phyloP scores from a whole-genome alignment of 2,329 filamentous ascomycete genomes.

The Hirsutella minnesotensis region DNA sequence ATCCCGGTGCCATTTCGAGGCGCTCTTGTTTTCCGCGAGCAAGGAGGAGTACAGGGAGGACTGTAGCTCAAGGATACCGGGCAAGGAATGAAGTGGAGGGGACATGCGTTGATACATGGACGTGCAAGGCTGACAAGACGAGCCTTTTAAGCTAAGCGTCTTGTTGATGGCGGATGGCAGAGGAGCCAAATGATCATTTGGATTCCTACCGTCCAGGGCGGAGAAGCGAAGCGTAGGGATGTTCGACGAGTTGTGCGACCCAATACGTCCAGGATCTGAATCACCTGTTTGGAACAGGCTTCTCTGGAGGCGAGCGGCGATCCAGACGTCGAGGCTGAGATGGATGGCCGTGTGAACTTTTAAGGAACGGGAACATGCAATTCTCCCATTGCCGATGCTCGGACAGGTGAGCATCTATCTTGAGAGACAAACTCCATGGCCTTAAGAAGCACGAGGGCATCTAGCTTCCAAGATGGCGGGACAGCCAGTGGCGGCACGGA shows the following conservation, averaged over 20 bases:
- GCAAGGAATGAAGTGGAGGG: background rate
- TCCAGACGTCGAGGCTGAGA: constrained; percentile 7
- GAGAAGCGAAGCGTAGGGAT: constrained; percentile 17
- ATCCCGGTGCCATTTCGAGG: constrained; percentile 17
- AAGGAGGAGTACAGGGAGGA: background rate
- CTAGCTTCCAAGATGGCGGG: constrained; percentile 22
- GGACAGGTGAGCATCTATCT: constrained; percentile 1
- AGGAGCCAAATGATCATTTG: background rate
- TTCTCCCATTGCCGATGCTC: constrained; percentile 4
- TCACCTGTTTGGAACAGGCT: constrained; percentile 22
- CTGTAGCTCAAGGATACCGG: background rate
- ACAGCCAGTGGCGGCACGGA: constrained; percentile 10
- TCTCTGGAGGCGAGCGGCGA: constrained; percentile 21
- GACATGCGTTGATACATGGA: constrained; percentile 8
- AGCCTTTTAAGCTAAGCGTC: constrained; percentile 5
- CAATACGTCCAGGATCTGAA: constrained; percentile 23
- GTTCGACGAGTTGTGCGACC: constrained; percentile 20
- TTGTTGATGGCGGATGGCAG: background rate
- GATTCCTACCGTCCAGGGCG: background rate
- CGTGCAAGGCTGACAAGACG: constrained; percentile 1
- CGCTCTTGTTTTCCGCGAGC: background rate
- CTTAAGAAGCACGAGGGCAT: constrained; percentile 3
- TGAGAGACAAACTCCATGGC: constrained; percentile 3
- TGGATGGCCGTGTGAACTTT: constrained; percentile 3
- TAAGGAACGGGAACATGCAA: constrained; percentile 2